phyloP scores from a whole-genome alignment of 208 protist species.

The Acanthamoeba rhysodes region DNA sequence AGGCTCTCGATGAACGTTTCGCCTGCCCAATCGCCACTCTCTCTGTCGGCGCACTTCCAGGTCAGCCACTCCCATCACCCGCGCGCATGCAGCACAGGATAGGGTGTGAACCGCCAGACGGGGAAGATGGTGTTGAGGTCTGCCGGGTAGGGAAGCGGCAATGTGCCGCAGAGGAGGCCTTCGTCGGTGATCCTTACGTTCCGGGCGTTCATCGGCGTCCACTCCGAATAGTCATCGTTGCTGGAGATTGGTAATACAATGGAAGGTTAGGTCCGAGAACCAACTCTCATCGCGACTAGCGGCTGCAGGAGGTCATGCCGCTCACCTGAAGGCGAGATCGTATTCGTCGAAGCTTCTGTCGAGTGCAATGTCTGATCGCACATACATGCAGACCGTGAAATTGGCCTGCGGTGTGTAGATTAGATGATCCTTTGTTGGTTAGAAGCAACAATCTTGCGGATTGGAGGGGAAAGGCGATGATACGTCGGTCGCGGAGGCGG shows the following conservation, averaged over 20 bases:
- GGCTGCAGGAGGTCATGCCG: background rate
- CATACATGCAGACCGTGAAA: constrained; percentile 13
- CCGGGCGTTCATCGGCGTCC: constrained; percentile 44
- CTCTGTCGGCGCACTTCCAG: too few relatives aligned
- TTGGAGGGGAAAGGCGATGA: background rate
- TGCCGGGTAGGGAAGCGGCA: background rate
- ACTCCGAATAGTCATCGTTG: constrained; percentile 32
- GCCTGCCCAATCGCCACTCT: background rate
- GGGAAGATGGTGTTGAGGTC: constrained; percentile 51
- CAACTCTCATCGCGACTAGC: too few relatives aligned
- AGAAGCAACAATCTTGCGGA: background rate
- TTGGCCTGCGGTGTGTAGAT: background rate
- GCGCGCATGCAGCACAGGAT: background rate
- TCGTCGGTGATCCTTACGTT: background rate
- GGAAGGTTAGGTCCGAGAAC: too few relatives aligned
- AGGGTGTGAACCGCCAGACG: background rate
- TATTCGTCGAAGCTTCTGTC: background rate
- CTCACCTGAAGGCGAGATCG: constrained; percentile 31
- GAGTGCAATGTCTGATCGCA: background rate
- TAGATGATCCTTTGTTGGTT: background rate
- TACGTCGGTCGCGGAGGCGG: background rate
- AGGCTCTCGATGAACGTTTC: constrained; percentile 34
- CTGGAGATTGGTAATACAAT: background rate
- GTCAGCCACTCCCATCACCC: too few relatives aligned
- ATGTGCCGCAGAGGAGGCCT: background rate